Base-by-base conservation (phyloP, 345 rosid genomes). In the Eucalyptus erythrocorys region DNA sequence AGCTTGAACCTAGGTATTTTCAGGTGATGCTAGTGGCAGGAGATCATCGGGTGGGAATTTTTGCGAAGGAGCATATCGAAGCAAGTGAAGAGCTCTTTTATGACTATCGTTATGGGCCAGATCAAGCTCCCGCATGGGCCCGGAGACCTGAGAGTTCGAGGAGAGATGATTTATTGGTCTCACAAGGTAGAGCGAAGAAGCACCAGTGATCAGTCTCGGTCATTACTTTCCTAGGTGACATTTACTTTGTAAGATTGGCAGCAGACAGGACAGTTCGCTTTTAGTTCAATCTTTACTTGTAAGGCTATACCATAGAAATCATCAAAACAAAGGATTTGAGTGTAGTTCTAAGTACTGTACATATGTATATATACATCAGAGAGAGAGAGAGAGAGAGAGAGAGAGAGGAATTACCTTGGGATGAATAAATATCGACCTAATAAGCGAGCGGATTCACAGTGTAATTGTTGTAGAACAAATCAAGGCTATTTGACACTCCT, bases 21-120 rank as follows among this genome's bases (percentile, higher is more conserved):
- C 90, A 97, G 99, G 99, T 98, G 90, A 96, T 98, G 97, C 94
- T 98, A 93, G 99, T 98, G 91, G 99, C 98, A 9, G 99, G 99
- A 92, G 99, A 98, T 91, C 99, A 98, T 88, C 94, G 99, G 87
- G 99, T 97, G 1, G 99, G 99, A 27, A 98, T 98, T 37, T 97
- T 98, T 71, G 99, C 99, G 85, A 98, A 96, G 91, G 99, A 98
- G 89, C 95, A 91, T 45, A 98, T 98, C 19, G 98, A 98, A 89
- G 97, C 99, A 17, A 94, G 99, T 34, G 99, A 98, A 87, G 99
- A 98, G 94, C 95, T 98, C 14, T 98, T 98, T 91, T 97, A 98
- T 81, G 99, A 97, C 92, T 98, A 98, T 85, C 95, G 97, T 30
- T 98, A 98, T 66, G 99, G 99, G 85, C 99, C 98, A 86, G 99